Base-by-base conservation (phyloP, 768 basidiomycete species). In the Amanita subjunquillea region DNA sequence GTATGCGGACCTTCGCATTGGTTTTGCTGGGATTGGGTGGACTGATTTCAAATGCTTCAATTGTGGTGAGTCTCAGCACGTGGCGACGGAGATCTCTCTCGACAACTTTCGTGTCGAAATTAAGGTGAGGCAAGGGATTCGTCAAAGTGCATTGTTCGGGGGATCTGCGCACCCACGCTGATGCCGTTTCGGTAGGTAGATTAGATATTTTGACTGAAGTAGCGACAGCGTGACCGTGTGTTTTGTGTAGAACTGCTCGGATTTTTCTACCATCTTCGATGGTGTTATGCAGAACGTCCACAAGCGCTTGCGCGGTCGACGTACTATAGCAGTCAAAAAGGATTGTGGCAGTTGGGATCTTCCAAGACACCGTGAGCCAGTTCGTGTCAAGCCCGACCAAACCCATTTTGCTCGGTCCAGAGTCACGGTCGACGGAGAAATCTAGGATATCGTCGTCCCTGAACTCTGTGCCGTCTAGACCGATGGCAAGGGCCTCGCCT, bases 291-390 rank as follows among this genome's bases (percentile, higher is more conserved):
- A 83, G 62, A 23, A 61, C 57, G 20, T 51, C 57, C 3, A 67
- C 69, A 56, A 72, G 74, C 22, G 54, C 56, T 23, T 58, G 49
- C 0, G 77, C 72, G 29, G 62, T 58, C 0, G 58, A 60, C 50
- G 66, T 55, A 74, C 72, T 1, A 71, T 63, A 4, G 60, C 59
- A 27, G 73, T 76, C 2, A 15, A 27, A 12, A 8, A 44, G 13
- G 5, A 75, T 72, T 2, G 71, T 63, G 3, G 59, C 59, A 23
- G 73, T 75, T 2, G 80, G 79, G 0, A 65, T 63, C 6, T 63
- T 68, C 78, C 82, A 85, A 13, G 70, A 72, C 38, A 83, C 69
- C 0, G 70, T 72, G 48, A 83, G 58, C 40, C 70, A 65, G 13
- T 78, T 67, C 4, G 62, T 40, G 27, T 68, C 67, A 2, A 64